Base-by-base conservation (phyloP, 1,284 basidiomycete genomes). In the Irpex sp. region DNA sequence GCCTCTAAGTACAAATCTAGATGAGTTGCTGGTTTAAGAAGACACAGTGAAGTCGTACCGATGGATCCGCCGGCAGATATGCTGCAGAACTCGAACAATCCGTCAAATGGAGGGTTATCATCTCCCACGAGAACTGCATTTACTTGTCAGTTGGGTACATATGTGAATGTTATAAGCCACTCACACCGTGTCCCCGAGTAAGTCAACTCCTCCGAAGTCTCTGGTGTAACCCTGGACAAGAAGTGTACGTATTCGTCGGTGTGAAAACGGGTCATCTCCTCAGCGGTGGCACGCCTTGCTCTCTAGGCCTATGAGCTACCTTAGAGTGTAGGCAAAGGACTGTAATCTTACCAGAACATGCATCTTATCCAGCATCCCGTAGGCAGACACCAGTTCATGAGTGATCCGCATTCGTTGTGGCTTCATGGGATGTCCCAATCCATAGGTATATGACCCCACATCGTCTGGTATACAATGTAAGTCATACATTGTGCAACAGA, bases 231-330 rank as follows among this genome's bases (percentile, higher is more conserved):
- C 57, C 87, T 85, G 62, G 86, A 84, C 33, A 99, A 79, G 69
- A 98, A 96, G 70, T 98, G 88, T 66, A 99, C 86, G 76, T 98
- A 98, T 81, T 99, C 97, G 78, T 99, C 97, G 9, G 96, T 97
- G 76, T 99, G 97, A 75, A 99, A 99, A 17, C 88, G 79, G 3
- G 93, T 92, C 92, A 99, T 94, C 57, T 88, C 84, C 70, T 92
- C 87, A 9, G 90, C 86, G 0, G 88, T 86, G 1, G 95, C 92
- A 49, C 94, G 85, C 72, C 85, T 88, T 1, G 97, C 90, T 70
- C 86, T 85, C 93, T 95, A 58, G 72, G 26, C 15, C 21, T 15
- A 36, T 53, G 35, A 65, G 62, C 47, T 51, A 35, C 6, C 5
- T 3, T 36, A 2, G 4, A 36, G 17, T 35, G 13, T 33, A 13